Evolutionary conservation across 345 rosid genomes (phyloP).

Genomic region (Eucalyptus coolabah): DNA sequence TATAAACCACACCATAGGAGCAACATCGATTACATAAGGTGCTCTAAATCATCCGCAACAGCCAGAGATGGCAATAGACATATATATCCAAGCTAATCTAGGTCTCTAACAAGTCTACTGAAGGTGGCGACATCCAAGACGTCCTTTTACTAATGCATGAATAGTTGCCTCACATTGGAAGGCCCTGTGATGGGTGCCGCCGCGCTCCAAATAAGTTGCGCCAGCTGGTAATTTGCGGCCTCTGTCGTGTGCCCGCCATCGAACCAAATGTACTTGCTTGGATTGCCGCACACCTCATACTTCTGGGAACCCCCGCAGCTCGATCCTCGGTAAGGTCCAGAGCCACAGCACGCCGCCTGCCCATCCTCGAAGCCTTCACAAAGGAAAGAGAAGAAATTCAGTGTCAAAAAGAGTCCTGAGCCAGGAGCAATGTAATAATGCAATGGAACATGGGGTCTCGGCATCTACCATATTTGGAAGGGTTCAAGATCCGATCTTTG

Average conservation of each 20-base stretch:
- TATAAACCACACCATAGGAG: background rate
- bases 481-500: background rate
- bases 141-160: background rate
- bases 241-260: background rate
- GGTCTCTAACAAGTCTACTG: background rate
- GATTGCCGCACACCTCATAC: background rate
- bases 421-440: background rate
- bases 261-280: background rate
- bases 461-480: background rate
- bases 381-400: background rate
- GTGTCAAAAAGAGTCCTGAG: background rate
- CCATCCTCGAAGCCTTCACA: background rate
- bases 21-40: background rate
- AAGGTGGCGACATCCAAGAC: background rate
- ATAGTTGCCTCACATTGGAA: background rate
- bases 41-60: background rate
- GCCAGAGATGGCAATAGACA: background rate
- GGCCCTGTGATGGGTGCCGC: background rate
- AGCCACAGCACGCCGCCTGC: background rate
- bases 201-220: background rate
- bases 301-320: background rate
- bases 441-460: background rate
- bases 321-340: background rate
- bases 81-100: no score
- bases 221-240: background rate